Evolutionary conservation across 305 asterid genomes (phyloP), one percentile per base, ranked within the genome.

Genomic region (Stenogyne calaminthoides): DNA sequence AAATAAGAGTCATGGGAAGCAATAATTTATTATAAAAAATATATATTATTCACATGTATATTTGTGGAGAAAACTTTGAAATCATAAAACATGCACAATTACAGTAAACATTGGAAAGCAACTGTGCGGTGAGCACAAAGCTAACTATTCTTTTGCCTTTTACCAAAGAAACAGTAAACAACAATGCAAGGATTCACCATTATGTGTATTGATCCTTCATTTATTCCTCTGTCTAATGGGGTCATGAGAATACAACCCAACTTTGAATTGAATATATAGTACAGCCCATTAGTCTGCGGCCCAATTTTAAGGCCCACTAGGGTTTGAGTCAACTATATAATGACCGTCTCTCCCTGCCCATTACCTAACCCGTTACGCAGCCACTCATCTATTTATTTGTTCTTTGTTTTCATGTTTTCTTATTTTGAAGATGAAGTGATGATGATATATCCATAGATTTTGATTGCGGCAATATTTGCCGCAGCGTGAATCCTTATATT

Each of bases 401-500:
- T 14, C 1, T 51, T 6, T 7, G 7, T 37, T 6, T 29, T 12
- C 34, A 2, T n/a, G n/a, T n/a, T n/a, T n/a, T n/a, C n/a, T n/a
- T n/a, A 7, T 34, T 32, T 36, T 46, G 27, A 27, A 5, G 25
- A 9, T 10, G 25, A 19, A 2, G 88, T 84, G 46, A 81, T 84
- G 88, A 84, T 69, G 86, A 84, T 22, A n/a, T 60, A 55, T 34
- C 5, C 67, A 6, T 54, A 18, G 7, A 60, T 34, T 0, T 40
- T 7, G 68, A 82, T 76, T 82, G 83, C 71, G 44, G 84, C 70
- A 67, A 15, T 7, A 7, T 40, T n/a, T 59, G 70, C 80, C 2
- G 83, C 80, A 70, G 76, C 39, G 69, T 84, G 88, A 82, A 47
- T 49, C 2, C 3, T 39, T n/a, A 22, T 58, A 42, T 32, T 67